phyloP scores from a whole-genome alignment of 2,329 filamentous ascomycete species.

The Arthrobotrys sphaeroides region DNA sequence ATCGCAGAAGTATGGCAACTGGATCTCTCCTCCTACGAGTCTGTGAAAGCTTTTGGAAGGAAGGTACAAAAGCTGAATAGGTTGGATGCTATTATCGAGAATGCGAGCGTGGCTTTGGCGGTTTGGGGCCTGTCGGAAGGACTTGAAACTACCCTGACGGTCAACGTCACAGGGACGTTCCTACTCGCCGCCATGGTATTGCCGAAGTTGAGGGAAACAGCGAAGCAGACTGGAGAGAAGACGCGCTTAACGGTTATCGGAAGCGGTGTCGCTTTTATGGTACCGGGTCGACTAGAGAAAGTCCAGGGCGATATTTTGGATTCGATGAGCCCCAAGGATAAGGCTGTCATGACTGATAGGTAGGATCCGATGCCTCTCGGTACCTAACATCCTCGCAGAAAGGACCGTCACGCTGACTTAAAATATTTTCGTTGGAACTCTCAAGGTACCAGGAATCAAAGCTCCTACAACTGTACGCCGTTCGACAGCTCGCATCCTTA shows the following conservation, averaged over 20 bases:
- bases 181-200: slow-evolving; percentile 67
- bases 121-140: slow-evolving; percentile 59
- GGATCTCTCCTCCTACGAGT: slow-evolving; percentile 64
- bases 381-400: too few species aligned
- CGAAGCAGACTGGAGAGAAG: slow-evolving; percentile 59
- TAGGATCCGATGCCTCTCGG: not conserved
- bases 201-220: slow-evolving; percentile 62
- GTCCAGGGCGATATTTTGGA: slow-evolving; percentile 39
- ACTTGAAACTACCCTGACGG: slow-evolving; percentile 67
- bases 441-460: slow-evolving; percentile 52
- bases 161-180: slow-evolving; percentile 69
- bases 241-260: slow-evolving; percentile 60
- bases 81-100: slow-evolving; percentile 61
- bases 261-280: slow-evolving; percentile 60
- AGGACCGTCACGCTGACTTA: too few species aligned
- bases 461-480: slow-evolving; percentile 51
- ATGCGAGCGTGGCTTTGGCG: slow-evolving; percentile 31
- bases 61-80: slow-evolving; percentile 60
- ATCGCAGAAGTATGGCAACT: slow-evolving; percentile 57
- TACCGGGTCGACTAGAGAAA: slow-evolving; percentile 56
- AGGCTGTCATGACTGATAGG: slow-evolving; percentile 13
- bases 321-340: slow-evolving; percentile 30
- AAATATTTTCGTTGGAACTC: too few species aligned
- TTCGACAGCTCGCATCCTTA: slow-evolving; percentile 44
- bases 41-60: slow-evolving; percentile 62